Percentiles rank a stretch among this genome's conserved stretches.
Conservation (phyloP, 176 grass and related monocot genomes). For the Tillandsia leiboldiana region DNA sequence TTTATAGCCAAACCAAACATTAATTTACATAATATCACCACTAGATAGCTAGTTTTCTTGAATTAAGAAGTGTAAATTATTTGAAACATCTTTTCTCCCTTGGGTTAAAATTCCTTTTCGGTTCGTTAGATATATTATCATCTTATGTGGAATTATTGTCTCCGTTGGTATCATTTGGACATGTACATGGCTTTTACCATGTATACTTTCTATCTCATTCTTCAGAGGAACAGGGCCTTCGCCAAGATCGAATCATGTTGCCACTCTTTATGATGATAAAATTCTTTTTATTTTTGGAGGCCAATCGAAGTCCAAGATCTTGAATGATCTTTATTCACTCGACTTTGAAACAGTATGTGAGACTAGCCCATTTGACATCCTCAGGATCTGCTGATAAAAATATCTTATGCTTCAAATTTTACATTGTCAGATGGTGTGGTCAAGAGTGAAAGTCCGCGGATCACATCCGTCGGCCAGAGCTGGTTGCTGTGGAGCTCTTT, state of each 20-base stretch:
- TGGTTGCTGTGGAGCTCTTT: slow-evolving; percentile 86
- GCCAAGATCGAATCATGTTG: slow-evolving; percentile 82
- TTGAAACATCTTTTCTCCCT: no score
- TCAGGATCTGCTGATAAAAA: not conserved
- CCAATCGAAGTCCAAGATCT: slow-evolving; percentile 83
- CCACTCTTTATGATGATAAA: slow-evolving; percentile 81
- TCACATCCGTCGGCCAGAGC: slow-evolving; percentile 89
- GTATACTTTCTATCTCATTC: no score
- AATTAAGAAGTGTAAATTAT: no score
- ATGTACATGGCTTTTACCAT: no score
- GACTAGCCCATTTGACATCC: slow-evolving; percentile 10
- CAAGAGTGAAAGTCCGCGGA: slow-evolving; percentile 79
- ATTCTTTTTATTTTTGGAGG: slow-evolving; percentile 84
- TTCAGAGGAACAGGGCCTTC: slow-evolving; percentile 78
- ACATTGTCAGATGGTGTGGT: slow-evolving; percentile 80
- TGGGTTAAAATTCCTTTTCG: no score
- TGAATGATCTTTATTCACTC: slow-evolving; percentile 85
- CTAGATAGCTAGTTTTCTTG: not conserved
- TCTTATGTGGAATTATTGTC: no score
- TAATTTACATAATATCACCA: no score
- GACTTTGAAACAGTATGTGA: slow-evolving; percentile 89
- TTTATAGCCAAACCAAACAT: no score
- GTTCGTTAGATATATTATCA: no score
- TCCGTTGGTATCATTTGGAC: no score
- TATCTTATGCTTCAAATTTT: slow-evolving; percentile 8